These are phyloP conservation scores for Chaetoceros muelleri DNA, from an alignment of 108 stramenopile species.

Conservation along the genomic window DNA sequence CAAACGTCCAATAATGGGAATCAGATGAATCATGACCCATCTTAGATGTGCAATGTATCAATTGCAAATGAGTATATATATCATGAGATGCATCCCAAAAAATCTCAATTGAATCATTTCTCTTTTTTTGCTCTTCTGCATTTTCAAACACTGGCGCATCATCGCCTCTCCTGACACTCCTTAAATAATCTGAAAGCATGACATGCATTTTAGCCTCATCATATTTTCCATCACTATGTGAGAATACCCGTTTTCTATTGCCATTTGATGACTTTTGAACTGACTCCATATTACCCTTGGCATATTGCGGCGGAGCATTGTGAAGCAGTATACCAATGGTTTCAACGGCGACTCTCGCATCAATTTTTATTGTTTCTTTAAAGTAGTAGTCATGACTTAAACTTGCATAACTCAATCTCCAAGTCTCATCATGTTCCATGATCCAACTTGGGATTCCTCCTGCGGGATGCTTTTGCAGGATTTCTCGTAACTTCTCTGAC, in stretches of 20 bases:
- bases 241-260: background rate
- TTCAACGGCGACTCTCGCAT: background rate
- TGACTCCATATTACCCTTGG: background rate
- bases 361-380: conserved; percentile 29
- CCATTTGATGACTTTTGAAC: background rate
- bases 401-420: conserved; percentile 40
- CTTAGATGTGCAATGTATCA: background rate
- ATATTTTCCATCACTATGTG: background rate
- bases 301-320: conserved; percentile 13
- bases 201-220: background rate
- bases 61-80: background rate
- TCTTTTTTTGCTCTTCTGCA: conserved; percentile 4
- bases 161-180: too few species aligned
- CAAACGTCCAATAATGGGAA: conserved; percentile 18
- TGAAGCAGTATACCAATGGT: background rate
- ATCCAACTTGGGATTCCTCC: conserved; percentile 71
- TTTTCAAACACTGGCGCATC: background rate
- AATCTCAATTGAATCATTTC: background rate
- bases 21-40: background rate
- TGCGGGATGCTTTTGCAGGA: conserved; percentile 58
- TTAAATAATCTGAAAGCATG: background rate
- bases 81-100: conserved; percentile 4
- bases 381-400: conserved; percentile 64
- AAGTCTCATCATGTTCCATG: conserved; percentile 53
- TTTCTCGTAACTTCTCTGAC: conserved; percentile 24